Conservation (phyloP, 2,329 filamentous ascomycete species). For the Phoma sp. region DNA sequence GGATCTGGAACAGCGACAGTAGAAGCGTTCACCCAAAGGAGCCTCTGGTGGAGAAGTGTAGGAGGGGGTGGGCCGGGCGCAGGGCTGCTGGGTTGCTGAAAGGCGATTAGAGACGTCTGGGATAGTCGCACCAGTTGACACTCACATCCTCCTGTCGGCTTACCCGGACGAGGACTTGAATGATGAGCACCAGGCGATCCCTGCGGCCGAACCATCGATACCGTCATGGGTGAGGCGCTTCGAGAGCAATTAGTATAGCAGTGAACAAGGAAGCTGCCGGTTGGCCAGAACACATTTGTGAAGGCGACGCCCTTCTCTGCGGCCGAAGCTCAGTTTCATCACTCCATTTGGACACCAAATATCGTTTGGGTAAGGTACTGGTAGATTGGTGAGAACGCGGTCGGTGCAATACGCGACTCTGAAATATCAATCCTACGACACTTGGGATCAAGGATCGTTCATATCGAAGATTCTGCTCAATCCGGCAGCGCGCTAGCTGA, state of each 20-base stretch:
- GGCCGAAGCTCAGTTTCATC: constrained; percentile 36
- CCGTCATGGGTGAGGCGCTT: constrained; percentile 27
- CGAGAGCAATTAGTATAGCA: constrained; percentile 17
- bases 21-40: constrained; percentile 49
- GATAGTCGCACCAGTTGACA: constrained; percentile 31
- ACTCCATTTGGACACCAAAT: constrained; percentile 31
- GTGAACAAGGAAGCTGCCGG: constrained; percentile 31
- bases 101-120: constrained; percentile 38
- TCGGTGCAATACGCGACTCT: constrained; percentile 18
- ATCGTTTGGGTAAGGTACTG: constrained; percentile 26
- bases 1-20: constrained; percentile 49
- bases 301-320: constrained; percentile 27
- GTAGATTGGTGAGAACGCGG: constrained; percentile 20
- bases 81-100: constrained; percentile 42
- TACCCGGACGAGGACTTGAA: constrained; percentile 27
- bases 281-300: constrained; percentile 19
- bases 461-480: background rate
- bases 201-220: constrained; percentile 39
- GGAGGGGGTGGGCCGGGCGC: constrained; percentile 42
- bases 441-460: constrained; percentile 4
- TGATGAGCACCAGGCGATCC: constrained; percentile 37
- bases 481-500: constrained; percentile 6
- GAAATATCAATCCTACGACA: constrained; percentile 18
- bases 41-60: constrained; percentile 35
- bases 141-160: constrained; percentile 26